Percentiles rank a stretch among this genome's conserved stretches.
Evolutionary conservation across 1,284 basidiomycete genomes (phyloP).

Genomic region (Rhodotorula sp.): DNA sequence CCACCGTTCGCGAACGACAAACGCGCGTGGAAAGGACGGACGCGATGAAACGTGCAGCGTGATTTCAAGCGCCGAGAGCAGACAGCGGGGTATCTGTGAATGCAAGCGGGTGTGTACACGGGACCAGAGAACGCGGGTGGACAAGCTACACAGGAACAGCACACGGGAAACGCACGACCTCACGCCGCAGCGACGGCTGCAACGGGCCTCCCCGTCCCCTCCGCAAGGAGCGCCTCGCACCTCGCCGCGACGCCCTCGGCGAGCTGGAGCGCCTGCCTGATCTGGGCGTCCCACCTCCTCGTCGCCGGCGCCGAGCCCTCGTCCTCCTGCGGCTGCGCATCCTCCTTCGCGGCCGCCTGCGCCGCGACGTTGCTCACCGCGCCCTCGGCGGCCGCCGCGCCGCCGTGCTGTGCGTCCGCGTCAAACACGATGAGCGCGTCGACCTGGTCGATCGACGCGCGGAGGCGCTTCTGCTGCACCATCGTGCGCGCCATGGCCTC

Average conservation of each 20-base stretch:
- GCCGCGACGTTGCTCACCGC: constrained; percentile 41
- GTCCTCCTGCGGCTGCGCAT: constrained; percentile 15
- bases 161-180: not conserved
- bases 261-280: constrained; percentile 38
- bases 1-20: too few species aligned
- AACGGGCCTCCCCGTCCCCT: not conserved
- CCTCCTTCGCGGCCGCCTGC: constrained; percentile 56
- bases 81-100: not conserved
- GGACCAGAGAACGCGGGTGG: too few species aligned
- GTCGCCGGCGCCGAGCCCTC: constrained; percentile 32
- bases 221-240: constrained; percentile 32
- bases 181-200: constrained; percentile 1
- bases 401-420: constrained; percentile 21
- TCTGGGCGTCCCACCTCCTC: constrained; percentile 39
- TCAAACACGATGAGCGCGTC: constrained; percentile 44
- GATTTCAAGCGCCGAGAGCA: not conserved
- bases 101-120: not conserved
- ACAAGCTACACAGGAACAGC: not conserved
- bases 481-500: constrained; percentile 48
- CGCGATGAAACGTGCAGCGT: too few species aligned
- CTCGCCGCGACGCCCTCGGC: constrained; percentile 38
- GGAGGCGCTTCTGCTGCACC: constrained; percentile 46
- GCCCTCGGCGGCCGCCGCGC: constrained; percentile 19
- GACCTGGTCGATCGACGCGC: constrained; percentile 46
- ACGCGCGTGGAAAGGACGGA: too few species aligned